phyloP scores from a whole-genome alignment of 768 basidiomycete species.

The Mycena alexandri region DNA sequence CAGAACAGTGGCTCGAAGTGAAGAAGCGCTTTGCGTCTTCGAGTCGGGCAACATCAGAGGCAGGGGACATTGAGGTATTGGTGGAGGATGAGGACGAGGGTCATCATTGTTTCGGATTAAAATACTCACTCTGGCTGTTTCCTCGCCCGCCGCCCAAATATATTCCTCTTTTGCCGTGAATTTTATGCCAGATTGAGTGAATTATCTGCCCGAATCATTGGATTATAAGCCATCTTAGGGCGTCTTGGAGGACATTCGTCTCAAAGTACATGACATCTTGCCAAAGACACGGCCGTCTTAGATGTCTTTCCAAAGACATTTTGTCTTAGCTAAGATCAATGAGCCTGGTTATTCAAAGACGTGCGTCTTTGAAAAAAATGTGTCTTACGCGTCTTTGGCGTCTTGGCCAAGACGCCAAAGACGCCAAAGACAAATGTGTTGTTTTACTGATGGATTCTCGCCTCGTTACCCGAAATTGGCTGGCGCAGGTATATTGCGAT shows the following conservation, averaged over 20 bases:
- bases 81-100: conserved; percentile 11
- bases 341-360: no score
- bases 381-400: no score
- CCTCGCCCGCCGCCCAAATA: no score
- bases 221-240: not conserved
- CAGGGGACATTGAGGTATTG: not conserved
- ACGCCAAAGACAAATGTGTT: no score
- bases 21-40: not conserved
- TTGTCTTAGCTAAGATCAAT: no score
- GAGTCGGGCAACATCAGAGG: not conserved
- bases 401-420: no score
- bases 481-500: no score
- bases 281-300: not conserved
- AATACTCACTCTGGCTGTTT: no score
- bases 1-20: not conserved
- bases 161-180: not conserved
- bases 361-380: no score
- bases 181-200: no score
- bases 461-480: no score
- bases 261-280: not conserved
- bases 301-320: conserved; percentile 3
- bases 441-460: no score
- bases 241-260: not conserved
- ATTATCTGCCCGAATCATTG: not conserved
- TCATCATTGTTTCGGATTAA: not conserved